Percentiles rank a stretch among this genome's conserved stretches.
phyloP scores from a whole-genome alignment of 306 rosid species.

The Vigna trinervia region DNA sequence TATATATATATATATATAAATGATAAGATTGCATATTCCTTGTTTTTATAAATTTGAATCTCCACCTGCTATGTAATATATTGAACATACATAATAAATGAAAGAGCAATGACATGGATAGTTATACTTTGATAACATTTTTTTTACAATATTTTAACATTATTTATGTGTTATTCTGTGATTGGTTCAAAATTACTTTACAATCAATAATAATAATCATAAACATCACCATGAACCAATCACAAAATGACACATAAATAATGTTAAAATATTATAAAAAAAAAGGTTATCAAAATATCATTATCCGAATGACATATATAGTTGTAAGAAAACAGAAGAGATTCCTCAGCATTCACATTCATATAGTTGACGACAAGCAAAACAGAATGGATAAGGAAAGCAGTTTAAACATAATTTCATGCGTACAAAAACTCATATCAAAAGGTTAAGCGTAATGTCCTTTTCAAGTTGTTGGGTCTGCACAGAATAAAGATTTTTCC shows the following conservation, averaged over 20 bases:
- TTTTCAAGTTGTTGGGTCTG: constrained; percentile 42
- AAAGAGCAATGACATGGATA: background rate
- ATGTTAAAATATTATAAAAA: no score
- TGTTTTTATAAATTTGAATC: background rate
- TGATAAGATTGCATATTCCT: no score
- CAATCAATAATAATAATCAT: no score
- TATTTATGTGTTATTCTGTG: no score
- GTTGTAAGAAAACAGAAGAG: background rate
- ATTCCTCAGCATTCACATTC: background rate
- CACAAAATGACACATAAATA: no score
- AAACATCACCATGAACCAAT: no score
- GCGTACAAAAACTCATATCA: background rate
- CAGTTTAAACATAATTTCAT: constrained; percentile 9
- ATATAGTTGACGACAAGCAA: background rate
- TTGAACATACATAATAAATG: background rate
- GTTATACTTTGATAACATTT: no score
- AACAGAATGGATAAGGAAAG: background rate
- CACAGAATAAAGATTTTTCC: constrained; percentile 32
- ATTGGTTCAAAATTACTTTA: no score
- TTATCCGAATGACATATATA: no score
- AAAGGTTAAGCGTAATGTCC: background rate
- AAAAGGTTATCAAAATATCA: no score
- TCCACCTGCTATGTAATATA: background rate
- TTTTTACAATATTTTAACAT: no score
- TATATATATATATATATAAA: no score